These are phyloP conservation scores for Cymbidium sinense DNA, from an alignment of 106 monocot genomes.

Conservation along the genomic window DNA sequence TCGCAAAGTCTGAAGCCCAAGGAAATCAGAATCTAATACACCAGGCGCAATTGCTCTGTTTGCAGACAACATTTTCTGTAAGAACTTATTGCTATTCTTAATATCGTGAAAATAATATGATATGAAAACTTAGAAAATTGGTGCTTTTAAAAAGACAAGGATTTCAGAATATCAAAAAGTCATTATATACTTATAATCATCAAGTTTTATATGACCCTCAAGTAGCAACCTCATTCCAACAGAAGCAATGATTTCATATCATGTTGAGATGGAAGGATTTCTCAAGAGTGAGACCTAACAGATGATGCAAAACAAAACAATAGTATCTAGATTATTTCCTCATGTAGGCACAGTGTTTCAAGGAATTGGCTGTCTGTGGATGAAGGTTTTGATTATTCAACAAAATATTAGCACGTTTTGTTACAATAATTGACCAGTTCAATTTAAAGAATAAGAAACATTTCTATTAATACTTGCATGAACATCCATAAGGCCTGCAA, in stretches of 20 bases:
- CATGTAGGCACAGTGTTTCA: neutral
- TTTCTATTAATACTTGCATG: neutral
- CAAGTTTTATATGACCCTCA: neutral
- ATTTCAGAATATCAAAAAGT: neutral
- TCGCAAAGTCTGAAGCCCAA: constrained; percentile 88
- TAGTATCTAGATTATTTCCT: neutral
- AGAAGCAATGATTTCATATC: neutral
- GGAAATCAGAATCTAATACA: constrained; percentile 73
- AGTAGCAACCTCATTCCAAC: neutral
- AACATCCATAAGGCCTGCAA: neutral
- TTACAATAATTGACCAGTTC: neutral
- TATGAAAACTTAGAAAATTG: constrained; percentile 4
- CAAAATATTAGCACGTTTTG: neutral
- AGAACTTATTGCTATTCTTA: neutral
- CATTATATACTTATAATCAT: neutral
- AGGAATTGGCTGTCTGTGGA: neutral
- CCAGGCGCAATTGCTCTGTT: constrained; percentile 94
- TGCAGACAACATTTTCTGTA: neutral
- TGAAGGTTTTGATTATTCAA: neutral
- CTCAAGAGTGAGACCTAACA: neutral
- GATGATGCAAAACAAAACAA: neutral
- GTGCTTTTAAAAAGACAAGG: neutral
- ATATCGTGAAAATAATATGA: neutral
- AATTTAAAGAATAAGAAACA: neutral
- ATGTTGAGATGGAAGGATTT: neutral